These are phyloP conservation scores for Ustilago cynodontis DNA, from an alignment of 1,284 basidiomycete genomes.

Conservation along the genomic window DNA sequence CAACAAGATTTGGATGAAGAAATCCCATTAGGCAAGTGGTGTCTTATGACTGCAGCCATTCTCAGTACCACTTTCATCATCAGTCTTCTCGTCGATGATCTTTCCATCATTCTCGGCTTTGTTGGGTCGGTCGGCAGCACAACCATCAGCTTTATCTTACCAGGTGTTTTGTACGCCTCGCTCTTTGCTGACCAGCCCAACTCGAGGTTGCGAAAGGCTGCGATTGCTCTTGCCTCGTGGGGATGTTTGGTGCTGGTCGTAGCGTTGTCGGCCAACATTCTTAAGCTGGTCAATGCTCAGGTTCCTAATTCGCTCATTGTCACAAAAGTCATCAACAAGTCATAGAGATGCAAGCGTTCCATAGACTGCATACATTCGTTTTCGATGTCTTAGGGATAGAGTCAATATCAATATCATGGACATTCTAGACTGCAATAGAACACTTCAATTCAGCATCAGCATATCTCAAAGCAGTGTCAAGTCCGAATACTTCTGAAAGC, in stretches of 20 bases:
- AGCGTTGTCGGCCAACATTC: conserved; percentile 57
- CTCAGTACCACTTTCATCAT: conserved; percentile 61
- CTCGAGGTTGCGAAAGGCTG: conserved; percentile 36
- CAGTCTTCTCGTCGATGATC: conserved; percentile 64
- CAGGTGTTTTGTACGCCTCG: conserved; percentile 74
- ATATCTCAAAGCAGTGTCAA: background rate
- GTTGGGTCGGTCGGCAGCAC: conserved; percentile 97
- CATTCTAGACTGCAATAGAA: background rate
- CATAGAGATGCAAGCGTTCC: background rate
- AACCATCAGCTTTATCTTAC: conserved; percentile 94
- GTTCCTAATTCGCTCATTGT: conserved; percentile 40
- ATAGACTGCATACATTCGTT: background rate
- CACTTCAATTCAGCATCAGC: background rate
- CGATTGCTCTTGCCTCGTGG: conserved; percentile 46
- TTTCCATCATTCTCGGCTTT: conserved; percentile 76
- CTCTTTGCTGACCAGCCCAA: conserved; percentile 42
- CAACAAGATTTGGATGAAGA: conserved; percentile 24
- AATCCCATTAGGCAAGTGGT: conserved; percentile 50
- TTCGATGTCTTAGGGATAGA: background rate
- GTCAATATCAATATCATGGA: background rate
- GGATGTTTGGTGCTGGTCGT: conserved; percentile 57
- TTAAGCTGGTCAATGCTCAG: conserved; percentile 54
- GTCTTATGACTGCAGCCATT: conserved; percentile 58
- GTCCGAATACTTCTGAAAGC: background rate
- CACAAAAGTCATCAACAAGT: conserved; percentile 13